Base-by-base conservation (phyloP, 2,329 filamentous ascomycete genomes). In the Parastagonospora nodorum region DNA sequence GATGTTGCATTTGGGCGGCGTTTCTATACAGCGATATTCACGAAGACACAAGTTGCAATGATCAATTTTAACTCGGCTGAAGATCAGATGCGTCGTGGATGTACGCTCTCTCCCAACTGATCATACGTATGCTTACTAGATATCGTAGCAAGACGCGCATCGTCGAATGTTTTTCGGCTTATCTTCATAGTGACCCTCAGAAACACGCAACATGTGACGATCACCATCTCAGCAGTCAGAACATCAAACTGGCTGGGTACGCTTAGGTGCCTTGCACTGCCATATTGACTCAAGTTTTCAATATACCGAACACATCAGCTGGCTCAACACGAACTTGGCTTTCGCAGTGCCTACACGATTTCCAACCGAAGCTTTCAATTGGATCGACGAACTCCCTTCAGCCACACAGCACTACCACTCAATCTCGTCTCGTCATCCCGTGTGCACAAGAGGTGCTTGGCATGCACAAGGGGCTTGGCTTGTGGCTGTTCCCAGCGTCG, bases 381-480 rank as follows among this genome's bases (percentile, higher is more conserved):
- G 43, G 35, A 32, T 12, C 14, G 29, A 12, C 24, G 27, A 10
- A 15, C 15, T 4, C 32, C 4, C 32, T 30, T 16, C 29, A 39
- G 42, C 42, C 42, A 44, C 39, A 24, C 19, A 24, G 19, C 39
- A 31, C 39, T 15, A 27, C 39, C 39, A 41, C 39, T 16, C 19
- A 37, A 36, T 24, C 30, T 36, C 42, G 42, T 24, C 30, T 36
- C 42, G 42, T 43, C 41, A 36, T 41, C 27, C 12, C 16, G 37
- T 31, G 32, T 14, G 39, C 32, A 30, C 37, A 38, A 48, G 38
- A 14, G n/a, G 16, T 37, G 29, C 45, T 48, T 48, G 45, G 45
- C 31, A 30, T 48, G 45, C 39, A 42, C 30, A n/a, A 40, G 32
- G 41, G 35, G 41, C 47, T 50, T 50, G 31, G 39, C 45, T 16